Evolutionary conservation across 1,284 basidiomycete genomes (phyloP), one percentile per base, ranked within the genome.

Genomic region (Pterulicium gracile): DNA sequence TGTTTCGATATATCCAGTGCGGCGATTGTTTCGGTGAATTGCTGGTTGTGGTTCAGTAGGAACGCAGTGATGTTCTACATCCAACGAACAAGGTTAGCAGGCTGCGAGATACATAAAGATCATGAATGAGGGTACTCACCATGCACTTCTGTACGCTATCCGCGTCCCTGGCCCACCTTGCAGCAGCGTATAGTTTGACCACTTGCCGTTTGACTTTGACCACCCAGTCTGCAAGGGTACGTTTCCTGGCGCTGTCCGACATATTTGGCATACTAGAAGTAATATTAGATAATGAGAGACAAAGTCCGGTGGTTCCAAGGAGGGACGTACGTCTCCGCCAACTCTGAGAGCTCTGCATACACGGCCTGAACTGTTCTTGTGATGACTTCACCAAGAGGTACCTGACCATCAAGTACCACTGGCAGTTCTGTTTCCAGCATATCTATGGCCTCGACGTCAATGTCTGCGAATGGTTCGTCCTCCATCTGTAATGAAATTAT

Each of bases 191-290:
- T 14, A 95, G 64, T 64, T 94, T 95, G 43, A 92, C 82, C 41
- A 92, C 79, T 55, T 94, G 89, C 56, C 89, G 87, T 64, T 94
- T 88, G 10, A 79, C 87, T 58, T 83, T 81, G 22, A 92, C 80
- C 1, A 92, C 88, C 73, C 88, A 93, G 54, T 91, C 85, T 7
- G 88, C 88, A 35, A 95, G 69, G 19, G 75, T 81, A 24, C 84
- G 77, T 57, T 93, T 92, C 43, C 88, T 76, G 27, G 81, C 82
- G n/a, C 68, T 67, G 58, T 92, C 88, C 12, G 87, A 81, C 72
- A 87, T 81, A 52, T 82, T 82, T 10, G 90, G 88, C 62, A 94
- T 75, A 22, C 88, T 91, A 54, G 3, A 57, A 42, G 36, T 35
- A 41, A 20, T 3, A 45, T 50, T 43, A 52, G 21, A 39, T 24